Conservation (phyloP, 306 rosid species). For the Vicia faba region DNA sequence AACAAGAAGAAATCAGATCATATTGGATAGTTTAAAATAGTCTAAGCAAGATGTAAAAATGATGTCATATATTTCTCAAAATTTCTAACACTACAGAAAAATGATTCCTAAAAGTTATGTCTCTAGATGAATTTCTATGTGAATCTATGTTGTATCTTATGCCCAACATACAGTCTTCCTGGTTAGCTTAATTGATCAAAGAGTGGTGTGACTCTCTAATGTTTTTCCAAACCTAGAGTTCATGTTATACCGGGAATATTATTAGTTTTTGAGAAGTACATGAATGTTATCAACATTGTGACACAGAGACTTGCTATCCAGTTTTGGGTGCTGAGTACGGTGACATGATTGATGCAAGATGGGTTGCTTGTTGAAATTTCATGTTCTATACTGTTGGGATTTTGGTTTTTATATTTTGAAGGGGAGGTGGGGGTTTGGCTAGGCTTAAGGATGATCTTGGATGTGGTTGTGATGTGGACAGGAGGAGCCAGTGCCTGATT, state of each 20-base stretch:
- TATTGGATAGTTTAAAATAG: too few species aligned
- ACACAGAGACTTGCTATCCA: constrained; percentile 45
- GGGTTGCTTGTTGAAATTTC: constrained; percentile 66
- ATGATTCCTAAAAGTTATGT: too few species aligned
- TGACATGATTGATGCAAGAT: constrained; percentile 58
- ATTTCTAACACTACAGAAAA: too few species aligned
- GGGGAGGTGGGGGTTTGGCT: constrained; percentile 80
- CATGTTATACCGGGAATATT: constrained; percentile 38
- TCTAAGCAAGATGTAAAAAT: too few species aligned
- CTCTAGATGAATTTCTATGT: constrained; percentile 1
- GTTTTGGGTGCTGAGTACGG: constrained; percentile 53
- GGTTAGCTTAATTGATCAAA: constrained; percentile 31
- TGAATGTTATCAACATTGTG: constrained; percentile 54
- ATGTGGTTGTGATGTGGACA: constrained; percentile 99
- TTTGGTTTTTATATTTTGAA: constrained; percentile 67
- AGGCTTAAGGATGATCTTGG: constrained; percentile 84
- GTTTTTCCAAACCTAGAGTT: neutral
- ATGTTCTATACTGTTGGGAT: constrained; percentile 58
- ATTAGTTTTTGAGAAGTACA: constrained; percentile 36
- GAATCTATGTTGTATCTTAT: constrained; percentile 4
- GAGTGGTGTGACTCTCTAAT: constrained; percentile 36
- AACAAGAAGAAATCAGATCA: too few species aligned
- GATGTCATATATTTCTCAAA: too few species aligned
- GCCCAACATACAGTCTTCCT: constrained; percentile 17
- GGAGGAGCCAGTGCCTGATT: constrained; percentile 79